A percentile compares a stretch with the other conserved stretches of the same genome.
These are phyloP conservation scores for Flueggea neowawraea DNA, from an alignment of 441 rosid species.

Conservation along the genomic window DNA sequence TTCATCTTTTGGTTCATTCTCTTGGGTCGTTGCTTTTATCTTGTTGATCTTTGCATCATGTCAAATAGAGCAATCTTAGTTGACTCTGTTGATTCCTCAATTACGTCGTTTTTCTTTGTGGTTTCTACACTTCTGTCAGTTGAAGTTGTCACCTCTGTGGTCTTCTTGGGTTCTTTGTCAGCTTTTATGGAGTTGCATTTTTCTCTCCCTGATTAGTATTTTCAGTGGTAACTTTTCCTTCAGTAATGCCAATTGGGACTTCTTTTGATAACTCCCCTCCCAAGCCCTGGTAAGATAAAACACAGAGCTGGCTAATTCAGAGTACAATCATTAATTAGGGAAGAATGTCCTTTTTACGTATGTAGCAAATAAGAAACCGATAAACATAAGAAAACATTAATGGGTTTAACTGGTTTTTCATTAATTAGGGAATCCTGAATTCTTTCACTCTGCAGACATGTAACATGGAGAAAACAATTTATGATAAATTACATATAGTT, in stretches of 20 bases:
- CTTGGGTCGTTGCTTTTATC: constrained; percentile 22
- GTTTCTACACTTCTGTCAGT: constrained; percentile 21
- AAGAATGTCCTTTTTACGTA: too few species aligned
- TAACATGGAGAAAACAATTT: too few species aligned
- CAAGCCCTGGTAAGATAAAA: constrained; percentile 3
- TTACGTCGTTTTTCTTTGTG: neutral
- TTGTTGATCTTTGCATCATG: constrained; percentile 30
- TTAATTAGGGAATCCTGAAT: too few species aligned
- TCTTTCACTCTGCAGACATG: too few species aligned
- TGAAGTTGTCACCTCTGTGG: constrained; percentile 14
- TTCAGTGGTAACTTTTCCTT: neutral
- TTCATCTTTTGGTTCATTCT: constrained; percentile 14
- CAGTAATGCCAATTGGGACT: constrained; percentile 13
- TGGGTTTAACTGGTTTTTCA: too few species aligned
- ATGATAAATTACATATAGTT: too few species aligned
- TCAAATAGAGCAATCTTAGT: constrained; percentile 31
- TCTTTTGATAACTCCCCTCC: constrained; percentile 5
- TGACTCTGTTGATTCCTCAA: constrained; percentile 14
- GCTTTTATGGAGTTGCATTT: constrained; percentile 17
- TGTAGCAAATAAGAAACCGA: too few species aligned
- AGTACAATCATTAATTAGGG: neutral
- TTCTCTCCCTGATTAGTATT: constrained; percentile 27
- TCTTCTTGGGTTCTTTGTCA: constrained; percentile 15
- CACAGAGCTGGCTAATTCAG: constrained; percentile 13
- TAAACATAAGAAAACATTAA: too few species aligned